These are phyloP conservation scores for Dentipellis sp. DNA, from an alignment of 768 basidiomycete genomes.

Conservation along the genomic window DNA sequence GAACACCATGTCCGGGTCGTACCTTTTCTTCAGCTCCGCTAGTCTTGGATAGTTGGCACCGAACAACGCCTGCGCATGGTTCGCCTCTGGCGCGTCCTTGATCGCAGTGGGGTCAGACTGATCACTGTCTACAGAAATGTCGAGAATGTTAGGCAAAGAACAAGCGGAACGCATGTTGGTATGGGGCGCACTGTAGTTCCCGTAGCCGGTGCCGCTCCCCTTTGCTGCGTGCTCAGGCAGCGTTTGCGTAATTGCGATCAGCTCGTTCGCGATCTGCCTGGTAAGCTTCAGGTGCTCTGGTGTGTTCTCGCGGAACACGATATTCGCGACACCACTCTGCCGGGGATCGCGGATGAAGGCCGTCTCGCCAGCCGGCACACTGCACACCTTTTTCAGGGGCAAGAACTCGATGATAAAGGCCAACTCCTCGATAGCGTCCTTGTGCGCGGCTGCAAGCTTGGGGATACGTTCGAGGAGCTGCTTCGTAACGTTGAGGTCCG, in stretches of 20 bases:
- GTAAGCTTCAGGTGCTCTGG: not conserved
- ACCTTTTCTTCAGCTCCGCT: constrained; percentile 20
- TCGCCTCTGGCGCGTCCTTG: not conserved
- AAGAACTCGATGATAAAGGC: constrained; percentile 5
- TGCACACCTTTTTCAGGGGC: constrained; percentile 6
- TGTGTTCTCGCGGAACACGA: not conserved
- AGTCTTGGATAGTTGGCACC: constrained; percentile 18
- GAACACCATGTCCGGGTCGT: constrained; percentile 24
- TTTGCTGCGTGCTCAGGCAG: no score
- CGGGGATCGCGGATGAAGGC: constrained; percentile 5
- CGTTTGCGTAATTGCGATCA: not conserved
- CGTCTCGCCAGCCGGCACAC: constrained; percentile 11
- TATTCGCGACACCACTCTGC: not conserved
- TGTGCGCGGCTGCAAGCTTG: not conserved
- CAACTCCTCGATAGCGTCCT: not conserved
- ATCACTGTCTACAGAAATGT: no score
- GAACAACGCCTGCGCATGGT: constrained; percentile 7
- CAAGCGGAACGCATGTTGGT: no score
- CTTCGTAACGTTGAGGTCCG: not conserved
- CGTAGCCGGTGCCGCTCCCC: no score
- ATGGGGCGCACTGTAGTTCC: no score
- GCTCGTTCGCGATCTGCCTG: not conserved
- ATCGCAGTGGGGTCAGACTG: not conserved
- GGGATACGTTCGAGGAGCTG: not conserved
- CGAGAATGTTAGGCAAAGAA: no score